Percentiles rank a stretch among this genome's conserved stretches.
Conservation (phyloP, 2,329 filamentous ascomycete genomes). For the Aspergillus caelatus region DNA sequence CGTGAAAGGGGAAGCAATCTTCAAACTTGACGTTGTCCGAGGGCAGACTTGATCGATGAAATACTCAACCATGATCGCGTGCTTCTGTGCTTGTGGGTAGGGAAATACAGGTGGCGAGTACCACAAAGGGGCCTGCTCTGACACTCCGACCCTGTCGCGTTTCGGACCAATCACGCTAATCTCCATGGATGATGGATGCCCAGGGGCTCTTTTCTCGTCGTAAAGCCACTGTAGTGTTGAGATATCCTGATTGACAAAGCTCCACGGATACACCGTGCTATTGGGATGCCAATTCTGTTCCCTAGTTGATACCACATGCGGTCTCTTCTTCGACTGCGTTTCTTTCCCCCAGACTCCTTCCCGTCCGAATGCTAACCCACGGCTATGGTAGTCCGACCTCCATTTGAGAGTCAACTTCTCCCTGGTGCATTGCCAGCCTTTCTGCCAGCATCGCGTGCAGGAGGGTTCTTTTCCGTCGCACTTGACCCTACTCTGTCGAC, state of each 20-base stretch:
- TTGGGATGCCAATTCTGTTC: neutral
- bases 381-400: neutral
- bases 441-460: neutral
- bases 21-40: neutral
- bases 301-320: neutral
- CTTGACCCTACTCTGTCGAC: neutral
- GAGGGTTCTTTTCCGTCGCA: neutral
- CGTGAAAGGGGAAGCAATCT: neutral
- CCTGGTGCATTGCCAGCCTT: neutral
- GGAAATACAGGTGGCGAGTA: neutral
- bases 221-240: neutral
- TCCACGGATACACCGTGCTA: neutral
- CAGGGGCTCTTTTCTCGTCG: neutral
- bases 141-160: neutral
- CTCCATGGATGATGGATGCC: neutral
- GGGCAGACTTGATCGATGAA: neutral
- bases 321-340: neutral
- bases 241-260: neutral
- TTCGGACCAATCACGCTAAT: neutral
- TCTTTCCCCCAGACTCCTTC: neutral
- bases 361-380: neutral
- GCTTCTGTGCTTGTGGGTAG: neutral
- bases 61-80: neutral
- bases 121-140: neutral
- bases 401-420: neutral